Evolutionary conservation across 805 yeast species (phyloP), one percentile per base, ranked within the genome.

Genomic region (Starmerella sp.): DNA sequence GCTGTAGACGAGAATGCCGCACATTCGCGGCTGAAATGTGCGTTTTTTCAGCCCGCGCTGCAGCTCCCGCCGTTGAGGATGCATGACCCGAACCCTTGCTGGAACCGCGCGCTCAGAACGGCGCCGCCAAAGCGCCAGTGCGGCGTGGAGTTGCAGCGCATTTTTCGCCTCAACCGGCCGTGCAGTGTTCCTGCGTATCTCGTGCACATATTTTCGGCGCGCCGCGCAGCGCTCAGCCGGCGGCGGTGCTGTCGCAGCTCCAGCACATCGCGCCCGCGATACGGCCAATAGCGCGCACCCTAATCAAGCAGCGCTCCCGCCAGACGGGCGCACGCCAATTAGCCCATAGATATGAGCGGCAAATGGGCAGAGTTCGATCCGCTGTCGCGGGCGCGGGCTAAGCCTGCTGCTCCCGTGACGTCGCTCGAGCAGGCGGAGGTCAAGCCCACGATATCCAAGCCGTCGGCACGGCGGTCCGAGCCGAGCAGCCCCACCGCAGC

Each of bases 1-100:
- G 29, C 52, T 51, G 46, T 38, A 61, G 4, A 54, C 67, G 14
- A 67, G 62, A 8, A 67, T 68, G 17, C 71, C 71, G 54, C 71
- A 67, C 71, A 67, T 67, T 3, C 17, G 29, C 32, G 28, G 48
- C 36, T 14, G 48, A 31, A 14, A n/a, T 6, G 6, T n/a, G 28
- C 10, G 22, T 14, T 37, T 38, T 17, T 37, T 22, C 29, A 38
- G 14, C 17, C 29, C 6, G 14, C 51, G 32, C 36, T 30, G 38
- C 35, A 29, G n/a, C 51, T 38, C 1, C n/a, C 14, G 36, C 44
- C 17, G 46, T 38, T 30, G 37, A 30, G 41, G 32, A n/a, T 17
- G 41, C 41, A 35, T 17, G 10, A 34, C 39, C 50, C 39, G 8
- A 34, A 14, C 31, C 48, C 29, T n/a, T 6, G 34, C 22, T 30